A percentile compares a stretch with the other conserved stretches of the same genome.
Evolutionary conservation across 1,284 basidiomycete species (phyloP).

Genomic region (Malassezia brasiliensis): DNA sequence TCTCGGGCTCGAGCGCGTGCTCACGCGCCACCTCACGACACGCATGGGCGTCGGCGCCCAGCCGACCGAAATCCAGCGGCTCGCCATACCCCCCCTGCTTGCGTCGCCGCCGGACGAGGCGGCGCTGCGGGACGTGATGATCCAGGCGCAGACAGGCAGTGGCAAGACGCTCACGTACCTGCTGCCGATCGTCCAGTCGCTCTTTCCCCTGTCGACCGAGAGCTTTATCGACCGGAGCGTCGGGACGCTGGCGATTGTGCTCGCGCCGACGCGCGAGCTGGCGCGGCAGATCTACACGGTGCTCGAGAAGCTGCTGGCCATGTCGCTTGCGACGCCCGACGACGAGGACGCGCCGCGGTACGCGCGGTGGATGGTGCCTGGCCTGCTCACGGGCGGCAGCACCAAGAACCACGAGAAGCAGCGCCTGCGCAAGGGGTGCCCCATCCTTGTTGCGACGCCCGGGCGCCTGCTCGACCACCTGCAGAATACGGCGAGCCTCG

Average conservation of each 20-base stretch:
- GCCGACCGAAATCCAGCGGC: constrained; percentile 84
- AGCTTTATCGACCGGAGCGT: constrained; percentile 63
- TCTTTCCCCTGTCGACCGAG: constrained; percentile 69
- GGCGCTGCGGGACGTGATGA: constrained; percentile 68
- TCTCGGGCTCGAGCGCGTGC: constrained; percentile 68
- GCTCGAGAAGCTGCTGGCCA: constrained; percentile 55
- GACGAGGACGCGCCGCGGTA: constrained; percentile 50
- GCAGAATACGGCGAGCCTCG: constrained; percentile 75
- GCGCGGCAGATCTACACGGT: constrained; percentile 83
- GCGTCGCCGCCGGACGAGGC: constrained; percentile 33
- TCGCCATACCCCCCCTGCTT: constrained; percentile 66
- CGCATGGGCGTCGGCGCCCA: constrained; percentile 69
- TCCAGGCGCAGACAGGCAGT: constrained; percentile 95
- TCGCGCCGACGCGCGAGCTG: constrained; percentile 86
- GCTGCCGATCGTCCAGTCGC: constrained; percentile 86
- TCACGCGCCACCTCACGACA: constrained; percentile 65
- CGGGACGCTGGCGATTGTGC: constrained; percentile 86
- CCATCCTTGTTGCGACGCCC: constrained; percentile 63
- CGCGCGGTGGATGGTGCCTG: constrained; percentile 79
- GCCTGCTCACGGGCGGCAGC: constrained; percentile 68
- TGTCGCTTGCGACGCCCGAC: constrained; percentile 59
- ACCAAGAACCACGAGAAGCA: constrained; percentile 67
- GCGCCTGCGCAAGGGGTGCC: constrained; percentile 61
- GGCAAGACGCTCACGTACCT: constrained; percentile 94
- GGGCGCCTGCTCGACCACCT: constrained; percentile 66